Evolutionary conservation across 2,329 filamentous ascomycete species (phyloP).

Genomic region (Myriosclerotinia duriaeana): DNA sequence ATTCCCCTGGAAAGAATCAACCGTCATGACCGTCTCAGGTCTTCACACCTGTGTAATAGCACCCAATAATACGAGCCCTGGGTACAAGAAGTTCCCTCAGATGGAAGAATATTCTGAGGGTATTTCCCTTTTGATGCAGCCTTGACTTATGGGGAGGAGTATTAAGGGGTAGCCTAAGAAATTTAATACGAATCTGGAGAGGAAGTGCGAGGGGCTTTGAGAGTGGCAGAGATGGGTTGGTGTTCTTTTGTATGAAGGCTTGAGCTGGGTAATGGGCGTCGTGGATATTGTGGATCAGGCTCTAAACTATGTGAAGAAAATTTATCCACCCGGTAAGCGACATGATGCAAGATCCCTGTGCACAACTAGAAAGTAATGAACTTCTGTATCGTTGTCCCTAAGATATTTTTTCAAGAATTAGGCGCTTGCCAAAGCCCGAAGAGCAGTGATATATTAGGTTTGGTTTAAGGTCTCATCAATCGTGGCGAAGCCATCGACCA

Average conservation of each 20-base stretch:
- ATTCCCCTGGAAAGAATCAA: constrained; percentile 5
- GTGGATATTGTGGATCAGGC: too few relatives aligned
- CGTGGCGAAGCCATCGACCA: not conserved
- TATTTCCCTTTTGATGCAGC: not conserved
- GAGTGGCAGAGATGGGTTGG: too few relatives aligned
- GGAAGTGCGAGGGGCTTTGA: not conserved
- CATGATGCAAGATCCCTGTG: too few relatives aligned
- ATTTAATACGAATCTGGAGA: not conserved
- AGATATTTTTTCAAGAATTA: not conserved
- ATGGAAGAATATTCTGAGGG: not conserved
- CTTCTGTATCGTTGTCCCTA: too few relatives aligned
- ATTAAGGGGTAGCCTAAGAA: not conserved
- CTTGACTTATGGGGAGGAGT: not conserved
- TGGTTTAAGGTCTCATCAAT: not conserved
- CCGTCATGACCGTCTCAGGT: constrained; percentile 6
- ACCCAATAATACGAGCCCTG: not conserved
- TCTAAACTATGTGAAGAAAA: too few relatives aligned
- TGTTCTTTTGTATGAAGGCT: not conserved
- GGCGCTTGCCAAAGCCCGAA: not conserved
- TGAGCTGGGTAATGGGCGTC: too few relatives aligned
- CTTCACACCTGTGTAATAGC: not conserved
- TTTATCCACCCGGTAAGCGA: too few relatives aligned
- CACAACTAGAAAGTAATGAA: too few relatives aligned
- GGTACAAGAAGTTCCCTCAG: not conserved
- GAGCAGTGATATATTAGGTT: not conserved